phyloP scores from a whole-genome alignment of 495 filamentous ascomycete species.

The Penicillium canariense region DNA sequence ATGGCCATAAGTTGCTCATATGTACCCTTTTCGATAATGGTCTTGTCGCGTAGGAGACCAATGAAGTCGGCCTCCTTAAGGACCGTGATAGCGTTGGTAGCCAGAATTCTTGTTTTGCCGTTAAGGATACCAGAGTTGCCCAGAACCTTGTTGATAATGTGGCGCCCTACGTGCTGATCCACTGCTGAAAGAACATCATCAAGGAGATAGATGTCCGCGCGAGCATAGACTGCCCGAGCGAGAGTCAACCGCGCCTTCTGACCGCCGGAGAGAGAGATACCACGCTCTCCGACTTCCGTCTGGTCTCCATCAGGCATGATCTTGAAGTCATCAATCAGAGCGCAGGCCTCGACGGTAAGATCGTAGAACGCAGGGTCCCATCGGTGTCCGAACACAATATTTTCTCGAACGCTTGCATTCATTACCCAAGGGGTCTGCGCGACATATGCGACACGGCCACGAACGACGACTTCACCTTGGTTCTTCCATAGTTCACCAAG shows the following conservation, averaged over 20 bases:
- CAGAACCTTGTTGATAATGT: conserved; percentile 91
- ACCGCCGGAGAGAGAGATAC: conserved; percentile 94
- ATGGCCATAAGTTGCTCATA: conserved; percentile 89
- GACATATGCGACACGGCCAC: conserved; percentile 84
- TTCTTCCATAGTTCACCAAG: conserved; percentile 90
- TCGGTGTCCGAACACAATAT: conserved; percentile 94
- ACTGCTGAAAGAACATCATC: conserved; percentile 96
- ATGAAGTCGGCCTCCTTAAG: conserved; percentile 85
- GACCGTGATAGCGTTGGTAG: conserved; percentile 94
- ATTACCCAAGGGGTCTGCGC: conserved; percentile 94
- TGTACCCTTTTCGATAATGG: conserved; percentile 81
- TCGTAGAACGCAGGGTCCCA: conserved; percentile 97
- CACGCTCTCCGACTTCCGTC: conserved; percentile 94
- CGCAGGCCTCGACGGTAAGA: conserved; percentile 89
- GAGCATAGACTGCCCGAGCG: conserved; percentile 92
- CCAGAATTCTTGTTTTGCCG: conserved; percentile 88
- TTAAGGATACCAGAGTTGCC: conserved; percentile 78
- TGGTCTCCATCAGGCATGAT: conserved; percentile 93
- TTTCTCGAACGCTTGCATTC: conserved; percentile 95
- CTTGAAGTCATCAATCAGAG: conserved; percentile 85
- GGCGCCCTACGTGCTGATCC: conserved; percentile 94
- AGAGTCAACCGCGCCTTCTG: conserved; percentile 96
- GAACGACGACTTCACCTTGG: conserved; percentile 78
- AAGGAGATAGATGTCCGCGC: conserved; percentile 93
- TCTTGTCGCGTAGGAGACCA: conserved; percentile 75